phyloP scores from a whole-genome alignment of 108 stramenopile species.

The Cyclotella distinguenda region DNA sequence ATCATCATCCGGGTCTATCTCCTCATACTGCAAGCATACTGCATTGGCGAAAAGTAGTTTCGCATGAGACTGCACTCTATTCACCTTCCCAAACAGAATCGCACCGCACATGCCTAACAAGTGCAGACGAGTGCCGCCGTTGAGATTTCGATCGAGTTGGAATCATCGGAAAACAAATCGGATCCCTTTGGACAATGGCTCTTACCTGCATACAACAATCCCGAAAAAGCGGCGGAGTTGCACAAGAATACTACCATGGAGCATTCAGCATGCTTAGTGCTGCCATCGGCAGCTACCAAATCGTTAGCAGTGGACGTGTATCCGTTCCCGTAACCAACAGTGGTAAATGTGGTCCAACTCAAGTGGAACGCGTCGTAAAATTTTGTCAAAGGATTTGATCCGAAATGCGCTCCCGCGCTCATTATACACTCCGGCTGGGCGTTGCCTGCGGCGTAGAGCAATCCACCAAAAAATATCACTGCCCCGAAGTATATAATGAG shows the following conservation, averaged over 20 bases:
- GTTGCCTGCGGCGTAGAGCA: slow-evolving; percentile 11
- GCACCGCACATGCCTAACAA: slow-evolving; percentile 80
- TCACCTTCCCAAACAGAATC: slow-evolving; percentile 78
- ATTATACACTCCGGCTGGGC: slow-evolving; percentile 36
- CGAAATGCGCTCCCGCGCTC: slow-evolving; percentile 20
- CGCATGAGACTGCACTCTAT: slow-evolving; percentile 69
- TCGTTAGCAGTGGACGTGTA: slow-evolving; percentile 59
- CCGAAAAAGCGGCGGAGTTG: slow-evolving; percentile 72
- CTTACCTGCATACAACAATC: slow-evolving; percentile 76
- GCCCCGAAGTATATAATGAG: slow-evolving; percentile 19
- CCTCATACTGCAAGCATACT: slow-evolving; percentile 68
- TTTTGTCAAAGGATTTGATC: slow-evolving; percentile 11
- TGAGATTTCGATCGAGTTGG: too few relatives aligned
- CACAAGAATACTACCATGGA: slow-evolving; percentile 59
- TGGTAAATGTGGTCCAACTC: slow-evolving; percentile 78
- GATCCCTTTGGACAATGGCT: too few relatives aligned
- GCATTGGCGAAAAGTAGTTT: slow-evolving; percentile 67
- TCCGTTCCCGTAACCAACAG: slow-evolving; percentile 70
- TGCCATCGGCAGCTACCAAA: slow-evolving; percentile 25
- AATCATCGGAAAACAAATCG: too few relatives aligned
- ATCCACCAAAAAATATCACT: slow-evolving; percentile 7
- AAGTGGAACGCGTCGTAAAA: slow-evolving; percentile 71
- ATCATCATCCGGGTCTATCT: slow-evolving; percentile 29
- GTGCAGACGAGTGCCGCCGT: too few relatives aligned
- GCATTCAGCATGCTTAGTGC: slow-evolving; percentile 45